These are phyloP conservation scores for Sindora glabra DNA, from an alignment of 306 rosid species.

Conservation along the genomic window DNA sequence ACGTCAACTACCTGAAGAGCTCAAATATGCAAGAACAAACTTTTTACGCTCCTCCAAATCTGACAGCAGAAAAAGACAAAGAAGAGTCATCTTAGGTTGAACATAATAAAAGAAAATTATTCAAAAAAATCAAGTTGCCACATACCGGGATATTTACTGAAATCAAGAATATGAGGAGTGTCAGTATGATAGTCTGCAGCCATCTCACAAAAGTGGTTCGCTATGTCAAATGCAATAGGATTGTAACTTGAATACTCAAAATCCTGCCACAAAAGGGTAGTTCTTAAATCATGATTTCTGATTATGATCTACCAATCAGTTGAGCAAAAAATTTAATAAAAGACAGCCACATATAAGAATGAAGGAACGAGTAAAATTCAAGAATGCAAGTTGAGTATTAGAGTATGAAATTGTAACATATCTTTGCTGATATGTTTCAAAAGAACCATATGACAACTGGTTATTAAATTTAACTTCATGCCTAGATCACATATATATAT, in stretches of 20 bases:
- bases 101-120: not conserved
- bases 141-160: conserved; percentile 71
- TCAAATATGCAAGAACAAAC: conserved; percentile 48
- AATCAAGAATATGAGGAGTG: conserved; percentile 63
- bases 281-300: conserved; percentile 1
- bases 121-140: not conserved
- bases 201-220: conserved; percentile 96
- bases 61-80: conserved; percentile 12
- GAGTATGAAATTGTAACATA: not conserved
- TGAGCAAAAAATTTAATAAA: not conserved
- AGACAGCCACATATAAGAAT: not conserved
- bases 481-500: not conserved
- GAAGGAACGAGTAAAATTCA: not conserved
- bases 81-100: not conserved
- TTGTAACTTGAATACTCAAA: conserved; percentile 81
- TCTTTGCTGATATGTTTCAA: not conserved
- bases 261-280: conserved; percentile 41
- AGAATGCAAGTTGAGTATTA: not conserved
- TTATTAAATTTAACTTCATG: not conserved
- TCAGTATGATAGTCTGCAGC: conserved; percentile 79
- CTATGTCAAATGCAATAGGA: conserved; percentile 77
- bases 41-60: conserved; percentile 60
- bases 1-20: conserved; percentile 48
- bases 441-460: no score
- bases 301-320: not conserved